Evolutionary conservation across 768 basidiomycete species (phyloP).

Genomic region (Porphyrellus cyaneotinctus): DNA sequence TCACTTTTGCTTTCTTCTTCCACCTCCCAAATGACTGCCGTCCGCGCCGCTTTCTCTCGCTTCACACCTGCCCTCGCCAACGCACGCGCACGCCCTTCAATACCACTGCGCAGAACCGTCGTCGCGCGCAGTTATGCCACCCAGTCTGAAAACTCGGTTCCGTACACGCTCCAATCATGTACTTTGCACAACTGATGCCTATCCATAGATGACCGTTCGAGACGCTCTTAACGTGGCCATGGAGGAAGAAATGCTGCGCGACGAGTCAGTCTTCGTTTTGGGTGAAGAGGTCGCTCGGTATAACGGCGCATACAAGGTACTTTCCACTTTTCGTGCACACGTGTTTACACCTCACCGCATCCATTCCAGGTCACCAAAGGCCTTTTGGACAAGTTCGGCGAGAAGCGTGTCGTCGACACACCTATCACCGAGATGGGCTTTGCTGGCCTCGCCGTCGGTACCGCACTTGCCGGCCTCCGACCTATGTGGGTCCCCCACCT

Average conservation of each 20-base stretch:
- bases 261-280: constrained; percentile 90
- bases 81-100: constrained; percentile 42
- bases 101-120: constrained; percentile 39
- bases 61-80: constrained; percentile 46
- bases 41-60: constrained; percentile 62
- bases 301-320: constrained; percentile 94
- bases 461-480: constrained; percentile 90
- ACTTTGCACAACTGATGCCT: constrained; percentile 16
- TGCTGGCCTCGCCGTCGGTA: constrained; percentile 92
- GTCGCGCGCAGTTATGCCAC: constrained; percentile 64
- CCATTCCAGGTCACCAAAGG: constrained; percentile 86
- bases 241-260: constrained; percentile 99
- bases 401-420: constrained; percentile 96
- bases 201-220: constrained; percentile 87
- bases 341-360: constrained; percentile 8
- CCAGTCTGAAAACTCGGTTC: constrained; percentile 45
- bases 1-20: constrained; percentile 7
- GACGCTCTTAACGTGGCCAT: constrained; percentile 97
- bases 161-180: constrained; percentile 27
- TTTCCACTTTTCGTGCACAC: constrained; percentile 3
- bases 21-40: constrained; percentile 44
- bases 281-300: constrained; percentile 99
- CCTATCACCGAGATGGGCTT: constrained; percentile 99
- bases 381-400: constrained; percentile 97
- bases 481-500: constrained; percentile 61